Conservation (phyloP, 495 filamentous ascomycete species). For the Xylaria venustula region DNA sequence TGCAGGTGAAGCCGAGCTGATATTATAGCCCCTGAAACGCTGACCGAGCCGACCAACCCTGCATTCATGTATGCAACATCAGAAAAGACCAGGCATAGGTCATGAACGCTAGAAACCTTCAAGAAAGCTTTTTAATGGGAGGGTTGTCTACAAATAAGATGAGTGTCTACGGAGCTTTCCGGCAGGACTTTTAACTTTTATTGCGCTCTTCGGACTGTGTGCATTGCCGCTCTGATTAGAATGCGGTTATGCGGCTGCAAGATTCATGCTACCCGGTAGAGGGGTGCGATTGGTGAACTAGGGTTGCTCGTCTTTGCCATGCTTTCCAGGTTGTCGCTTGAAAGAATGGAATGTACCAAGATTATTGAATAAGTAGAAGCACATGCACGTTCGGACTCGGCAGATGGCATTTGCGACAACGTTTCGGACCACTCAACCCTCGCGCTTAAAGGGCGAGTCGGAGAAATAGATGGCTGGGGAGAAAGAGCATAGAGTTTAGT, state of each 20-base stretch:
- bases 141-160: too few species aligned
- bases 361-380: too few species aligned
- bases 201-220: too few species aligned
- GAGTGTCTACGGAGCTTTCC: too few species aligned
- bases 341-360: neutral
- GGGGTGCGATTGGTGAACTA: neutral
- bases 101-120: neutral
- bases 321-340: neutral
- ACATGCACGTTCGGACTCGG: constrained; percentile 9
- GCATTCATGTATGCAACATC: too few species aligned
- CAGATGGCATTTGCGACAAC: neutral
- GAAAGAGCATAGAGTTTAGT: neutral
- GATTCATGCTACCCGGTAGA: neutral
- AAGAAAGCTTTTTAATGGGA: too few species aligned
- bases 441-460: neutral
- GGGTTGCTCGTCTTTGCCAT: neutral
- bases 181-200: too few species aligned
- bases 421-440: neutral
- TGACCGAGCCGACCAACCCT: neutral
- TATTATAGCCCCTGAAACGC: constrained; percentile 5
- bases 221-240: too few species aligned
- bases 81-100: neutral
- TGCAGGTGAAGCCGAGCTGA: neutral
- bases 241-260: neutral
- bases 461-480: neutral